Conservation (phyloP, 495 filamentous ascomycete species). For the Gamarada debralockiae region DNA sequence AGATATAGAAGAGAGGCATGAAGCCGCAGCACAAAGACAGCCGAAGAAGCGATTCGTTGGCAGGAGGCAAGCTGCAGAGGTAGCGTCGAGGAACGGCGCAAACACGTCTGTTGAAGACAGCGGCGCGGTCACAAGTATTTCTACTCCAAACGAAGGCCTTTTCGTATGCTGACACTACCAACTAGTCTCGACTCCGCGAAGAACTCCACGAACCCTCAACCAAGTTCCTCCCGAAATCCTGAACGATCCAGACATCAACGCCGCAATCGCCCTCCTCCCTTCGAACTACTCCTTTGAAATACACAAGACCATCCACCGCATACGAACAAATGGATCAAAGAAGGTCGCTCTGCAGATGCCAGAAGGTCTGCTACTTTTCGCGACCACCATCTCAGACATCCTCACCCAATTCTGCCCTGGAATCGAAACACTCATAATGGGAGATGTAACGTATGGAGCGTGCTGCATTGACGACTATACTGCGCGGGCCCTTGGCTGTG, state of each 20-base stretch:
- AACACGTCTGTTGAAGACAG: slow-evolving; percentile 50
- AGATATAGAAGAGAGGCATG: slow-evolving; percentile 46
- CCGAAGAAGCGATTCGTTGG: slow-evolving; percentile 83
- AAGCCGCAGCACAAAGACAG: slow-evolving; percentile 37
- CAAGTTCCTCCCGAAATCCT: slow-evolving; percentile 86
- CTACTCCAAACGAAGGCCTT: neutral
- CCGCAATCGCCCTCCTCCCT: slow-evolving; percentile 81
- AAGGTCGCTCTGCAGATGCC: slow-evolving; percentile 93
- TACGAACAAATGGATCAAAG: slow-evolving; percentile 71
- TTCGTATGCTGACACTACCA: slow-evolving; percentile 7
- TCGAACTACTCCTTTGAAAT: slow-evolving; percentile 98
- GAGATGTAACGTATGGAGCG: slow-evolving; percentile 97
- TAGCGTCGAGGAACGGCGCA: slow-evolving; percentile 28
- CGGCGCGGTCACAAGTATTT: slow-evolving; percentile 57
- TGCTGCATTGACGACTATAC: slow-evolving; percentile 99
- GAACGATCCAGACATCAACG: slow-evolving; percentile 82
- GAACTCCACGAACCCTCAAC: slow-evolving; percentile 74
- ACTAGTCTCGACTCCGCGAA: slow-evolving; percentile 54
- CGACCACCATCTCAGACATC: slow-evolving; percentile 97
- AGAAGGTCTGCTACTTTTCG: slow-evolving; percentile 91
- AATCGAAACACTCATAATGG: slow-evolving; percentile 93
- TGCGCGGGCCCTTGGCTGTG: slow-evolving; percentile 87
- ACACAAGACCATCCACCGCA: slow-evolving; percentile 93
- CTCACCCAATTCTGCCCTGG: slow-evolving; percentile 90
- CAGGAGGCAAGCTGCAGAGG: slow-evolving; percentile 48